Base-by-base conservation (phyloP, 1,284 basidiomycete genomes). In the Puccinia coronata region DNA sequence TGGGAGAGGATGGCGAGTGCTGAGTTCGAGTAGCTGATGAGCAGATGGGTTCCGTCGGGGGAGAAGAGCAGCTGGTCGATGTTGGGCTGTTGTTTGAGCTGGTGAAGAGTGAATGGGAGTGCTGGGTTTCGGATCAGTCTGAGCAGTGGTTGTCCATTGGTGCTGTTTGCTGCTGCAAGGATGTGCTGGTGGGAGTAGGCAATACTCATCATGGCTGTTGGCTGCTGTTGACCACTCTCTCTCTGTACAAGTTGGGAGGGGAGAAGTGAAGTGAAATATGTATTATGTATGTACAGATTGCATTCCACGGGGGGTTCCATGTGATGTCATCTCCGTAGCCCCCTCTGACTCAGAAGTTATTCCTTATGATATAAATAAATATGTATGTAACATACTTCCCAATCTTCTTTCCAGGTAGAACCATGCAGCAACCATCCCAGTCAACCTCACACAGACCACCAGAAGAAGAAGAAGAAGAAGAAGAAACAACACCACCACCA, bases 111-210 rank as follows among this genome's bases (percentile, higher is more conserved):
- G 23, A 11, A 20, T 53, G 23, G 23, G 28, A 12, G 25, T 9
- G 28, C n/a, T 23, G n/a, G 47, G 20, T 41, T n/a, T n/a, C n/a
- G n/a, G 53, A 28, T 53, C 3, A 31, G 31, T 39, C 34, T 55
- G 55, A n/a, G 72, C 23, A n/a, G 72, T 28, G 43, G 36, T 14
- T n/a, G 34, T 11, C 61, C 18, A 6, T 34, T 43, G 34, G 5
- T 59, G 31, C 18, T 36, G 49, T n/a, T 20, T 31, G 16, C 34
- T 23, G 28, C 39, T 18, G 71, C 71, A 36, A 74, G 8, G 36
- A 74, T 74, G 25, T 74, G 72, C 28, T 74, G 72, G 25, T 53
- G 41, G 25, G 72, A 74, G 28, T 59, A 74, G n/a, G 72, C 53
- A 57, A 57, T 39, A 11, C 47, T 25, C 55, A 59, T 59, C n/a